phyloP scores from a whole-genome alignment of 2,329 filamentous ascomycete species.

The Ceratocystis variospora region DNA sequence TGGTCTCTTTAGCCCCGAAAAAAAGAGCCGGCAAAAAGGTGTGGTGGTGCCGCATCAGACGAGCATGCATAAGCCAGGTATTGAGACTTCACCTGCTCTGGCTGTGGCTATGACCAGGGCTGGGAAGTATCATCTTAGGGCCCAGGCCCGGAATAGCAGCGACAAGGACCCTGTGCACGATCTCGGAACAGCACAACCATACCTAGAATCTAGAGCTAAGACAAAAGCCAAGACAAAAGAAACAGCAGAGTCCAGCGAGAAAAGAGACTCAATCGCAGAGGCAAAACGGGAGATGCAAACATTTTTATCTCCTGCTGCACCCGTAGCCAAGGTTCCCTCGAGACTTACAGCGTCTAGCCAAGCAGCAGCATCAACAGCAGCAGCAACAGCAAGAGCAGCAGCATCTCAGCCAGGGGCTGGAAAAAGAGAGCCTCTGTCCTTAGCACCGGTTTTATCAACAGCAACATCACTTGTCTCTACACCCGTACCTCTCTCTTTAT shows the following conservation, averaged over 20 bases:
- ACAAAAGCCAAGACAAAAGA: slow-evolving; percentile 4
- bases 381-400: background rate
- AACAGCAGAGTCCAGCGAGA: background rate
- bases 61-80: background rate
- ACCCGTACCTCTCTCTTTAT: background rate
- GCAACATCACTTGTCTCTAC: background rate
- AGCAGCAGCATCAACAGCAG: background rate
- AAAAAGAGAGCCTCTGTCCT: background rate
- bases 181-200: background rate
- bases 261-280: background rate
- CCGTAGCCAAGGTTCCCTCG: background rate
- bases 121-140: slow-evolving; percentile 7
- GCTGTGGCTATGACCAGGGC: slow-evolving; percentile 5
- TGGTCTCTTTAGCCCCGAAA: background rate
- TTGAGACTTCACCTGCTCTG: background rate
- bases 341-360: background rate
- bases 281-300: background rate
- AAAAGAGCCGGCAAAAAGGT: background rate
- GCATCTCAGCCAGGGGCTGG: background rate
- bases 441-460: background rate
- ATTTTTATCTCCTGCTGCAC: background rate
- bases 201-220: slow-evolving; percentile 5
- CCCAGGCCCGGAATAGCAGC: slow-evolving; percentile 1
- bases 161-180: slow-evolving; percentile 8
- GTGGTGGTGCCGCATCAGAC: slow-evolving; percentile 4